These are phyloP conservation scores for Yamadazyma aaseri DNA, from an alignment of 1,139 yeast species.

Conservation along the genomic window DNA sequence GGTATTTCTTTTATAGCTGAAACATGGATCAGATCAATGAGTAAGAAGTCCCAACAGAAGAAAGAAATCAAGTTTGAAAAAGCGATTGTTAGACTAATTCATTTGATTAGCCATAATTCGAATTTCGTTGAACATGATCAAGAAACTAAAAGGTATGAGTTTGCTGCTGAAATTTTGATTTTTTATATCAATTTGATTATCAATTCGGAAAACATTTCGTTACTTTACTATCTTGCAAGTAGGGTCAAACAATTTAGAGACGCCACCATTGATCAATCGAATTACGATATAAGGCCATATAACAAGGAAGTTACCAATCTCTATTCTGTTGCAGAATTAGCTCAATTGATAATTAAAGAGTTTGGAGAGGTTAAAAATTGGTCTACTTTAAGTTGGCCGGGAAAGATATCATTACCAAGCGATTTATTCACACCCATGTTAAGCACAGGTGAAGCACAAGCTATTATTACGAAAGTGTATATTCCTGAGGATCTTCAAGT, in stretches of 20 bases:
- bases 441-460: slow-evolving; percentile 43
- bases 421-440: slow-evolving; percentile 65
- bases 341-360: slow-evolving; percentile 64
- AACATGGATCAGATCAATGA: slow-evolving; percentile 74
- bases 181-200: slow-evolving; percentile 64
- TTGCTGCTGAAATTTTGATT: slow-evolving; percentile 49
- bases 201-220: slow-evolving; percentile 64
- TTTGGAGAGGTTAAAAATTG: slow-evolving; percentile 60
- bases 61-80: slow-evolving; percentile 56
- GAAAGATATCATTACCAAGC: slow-evolving; percentile 62
- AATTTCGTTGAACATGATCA: slow-evolving; percentile 50
- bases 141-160: slow-evolving; percentile 37
- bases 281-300: slow-evolving; percentile 28
- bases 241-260: slow-evolving; percentile 80
- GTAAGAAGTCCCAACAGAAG: slow-evolving; percentile 41
- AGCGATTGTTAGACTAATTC: slow-evolving; percentile 64
- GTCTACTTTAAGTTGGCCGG: slow-evolving; percentile 81
- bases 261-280: slow-evolving; percentile 36
- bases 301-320: slow-evolving; percentile 38
- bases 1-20: slow-evolving; percentile 49
- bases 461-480: slow-evolving; percentile 45
- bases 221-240: slow-evolving; percentile 74
- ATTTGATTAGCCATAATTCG: slow-evolving; percentile 73
- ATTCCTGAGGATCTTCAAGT: slow-evolving; percentile 44
- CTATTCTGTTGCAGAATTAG: slow-evolving; percentile 69